phyloP scores from a whole-genome alignment of 2,329 filamentous ascomycete species.

The Beauveria varroae region DNA sequence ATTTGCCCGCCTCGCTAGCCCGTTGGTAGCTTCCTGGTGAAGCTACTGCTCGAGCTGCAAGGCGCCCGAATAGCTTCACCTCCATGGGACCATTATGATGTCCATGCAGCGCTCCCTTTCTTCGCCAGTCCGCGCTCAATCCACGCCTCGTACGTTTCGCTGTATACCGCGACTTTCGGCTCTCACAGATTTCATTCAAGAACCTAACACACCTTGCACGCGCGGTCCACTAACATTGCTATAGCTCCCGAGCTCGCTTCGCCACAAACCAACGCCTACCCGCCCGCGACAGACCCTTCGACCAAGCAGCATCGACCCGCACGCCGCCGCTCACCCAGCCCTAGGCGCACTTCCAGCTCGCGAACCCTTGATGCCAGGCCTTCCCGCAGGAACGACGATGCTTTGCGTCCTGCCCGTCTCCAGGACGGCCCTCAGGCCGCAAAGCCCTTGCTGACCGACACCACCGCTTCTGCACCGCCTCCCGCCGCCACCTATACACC shows the following conservation, averaged over 20 bases:
- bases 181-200: background rate
- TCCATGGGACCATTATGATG: slow-evolving; percentile 48
- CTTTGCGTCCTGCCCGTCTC: background rate
- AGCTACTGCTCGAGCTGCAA: slow-evolving; percentile 28
- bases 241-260: background rate
- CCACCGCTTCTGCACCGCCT: background rate
- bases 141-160: slow-evolving; percentile 50
- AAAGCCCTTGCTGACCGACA: slow-evolving; percentile 4
- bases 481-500: background rate
- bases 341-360: background rate
- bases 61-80: slow-evolving; percentile 19
- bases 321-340: background rate
- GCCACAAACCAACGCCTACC: background rate
- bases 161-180: background rate
- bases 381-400: background rate
- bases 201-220: background rate
- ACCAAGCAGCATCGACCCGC: background rate
- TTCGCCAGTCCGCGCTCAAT: slow-evolving; percentile 51
- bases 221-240: background rate
- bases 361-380: background rate
- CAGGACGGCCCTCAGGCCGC: slow-evolving; percentile 5
- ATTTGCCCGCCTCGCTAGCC: slow-evolving; percentile 7
- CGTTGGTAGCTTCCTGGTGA: slow-evolving; percentile 15
- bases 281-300: background rate
- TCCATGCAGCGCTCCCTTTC: slow-evolving; percentile 57